Evolutionary conservation across 1,139 yeast species (phyloP).

Genomic region (Meyerozyma elateridarum): DNA sequence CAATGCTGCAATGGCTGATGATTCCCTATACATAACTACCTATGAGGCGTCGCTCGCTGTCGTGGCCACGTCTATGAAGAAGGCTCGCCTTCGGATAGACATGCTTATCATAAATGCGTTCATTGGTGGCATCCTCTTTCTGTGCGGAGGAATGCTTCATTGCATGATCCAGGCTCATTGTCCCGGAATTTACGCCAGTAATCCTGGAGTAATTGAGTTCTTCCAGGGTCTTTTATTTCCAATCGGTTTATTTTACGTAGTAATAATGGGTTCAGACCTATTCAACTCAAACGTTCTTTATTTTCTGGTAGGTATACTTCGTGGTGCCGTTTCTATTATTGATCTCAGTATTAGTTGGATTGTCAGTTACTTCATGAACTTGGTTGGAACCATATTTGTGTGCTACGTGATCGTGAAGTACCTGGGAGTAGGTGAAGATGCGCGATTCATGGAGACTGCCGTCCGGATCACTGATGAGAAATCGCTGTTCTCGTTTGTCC

Average conservation of each 20-base stretch:
- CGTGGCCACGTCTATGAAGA: constrained; percentile 80
- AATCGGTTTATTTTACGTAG: constrained; percentile 69
- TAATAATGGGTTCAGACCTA: constrained; percentile 67
- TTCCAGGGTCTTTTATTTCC: constrained; percentile 59
- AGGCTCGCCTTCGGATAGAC: constrained; percentile 59
- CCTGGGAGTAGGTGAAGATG: constrained; percentile 42
- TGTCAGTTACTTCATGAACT: constrained; percentile 63
- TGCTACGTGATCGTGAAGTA: constrained; percentile 57
- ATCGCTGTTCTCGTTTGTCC: constrained; percentile 43
- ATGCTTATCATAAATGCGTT: constrained; percentile 57
- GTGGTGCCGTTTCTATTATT: constrained; percentile 63
- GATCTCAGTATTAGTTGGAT: constrained; percentile 65
- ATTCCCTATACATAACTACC: constrained; percentile 52
- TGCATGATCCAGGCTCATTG: constrained; percentile 51
- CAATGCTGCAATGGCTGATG: constrained; percentile 10
- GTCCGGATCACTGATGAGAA: constrained; percentile 43
- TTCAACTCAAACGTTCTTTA: constrained; percentile 69
- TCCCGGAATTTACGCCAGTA: constrained; percentile 31
- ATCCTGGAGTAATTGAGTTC: constrained; percentile 52
- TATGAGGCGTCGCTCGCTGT: constrained; percentile 78
- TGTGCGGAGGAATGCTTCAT: constrained; percentile 71
- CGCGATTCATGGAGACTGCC: constrained; percentile 43
- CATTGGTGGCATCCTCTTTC: constrained; percentile 65
- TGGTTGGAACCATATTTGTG: constrained; percentile 61
- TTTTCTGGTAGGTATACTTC: constrained; percentile 59